phyloP scores from a whole-genome alignment of 2,329 filamentous ascomycete species.

The Fusarium succisae region DNA sequence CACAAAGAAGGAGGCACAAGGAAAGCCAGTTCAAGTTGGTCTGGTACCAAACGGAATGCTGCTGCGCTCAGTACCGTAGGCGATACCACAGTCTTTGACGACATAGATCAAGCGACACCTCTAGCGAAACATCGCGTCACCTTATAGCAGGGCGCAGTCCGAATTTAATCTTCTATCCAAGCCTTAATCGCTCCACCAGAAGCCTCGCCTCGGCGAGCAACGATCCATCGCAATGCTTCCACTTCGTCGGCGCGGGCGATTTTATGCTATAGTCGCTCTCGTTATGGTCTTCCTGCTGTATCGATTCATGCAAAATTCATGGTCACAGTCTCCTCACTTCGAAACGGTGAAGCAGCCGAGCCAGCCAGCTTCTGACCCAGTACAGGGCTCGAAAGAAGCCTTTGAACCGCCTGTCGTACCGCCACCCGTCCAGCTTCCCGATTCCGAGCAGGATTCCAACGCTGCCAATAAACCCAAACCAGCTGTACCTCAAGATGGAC shows the following conservation, averaged over 20 bases:
- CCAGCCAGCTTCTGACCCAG: slow-evolving; percentile 13
- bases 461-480: slow-evolving; percentile 19
- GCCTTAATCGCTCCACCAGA: slow-evolving; percentile 4
- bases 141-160: not conserved
- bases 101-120: slow-evolving; percentile 6
- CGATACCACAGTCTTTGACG: slow-evolving; percentile 14
- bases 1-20: not conserved
- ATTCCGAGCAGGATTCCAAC: slow-evolving; percentile 17
- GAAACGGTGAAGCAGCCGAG: slow-evolving; percentile 15
- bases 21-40: not conserved
- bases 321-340: slow-evolving; percentile 41
- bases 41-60: slow-evolving; percentile 26
- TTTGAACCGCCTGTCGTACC: slow-evolving; percentile 29
- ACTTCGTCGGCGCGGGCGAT: slow-evolving; percentile 67
- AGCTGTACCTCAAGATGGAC: slow-evolving; percentile 8
- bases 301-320: slow-evolving; percentile 56
- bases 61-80: slow-evolving; percentile 10
- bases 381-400: slow-evolving; percentile 23
- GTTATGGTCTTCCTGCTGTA: slow-evolving; percentile 65
- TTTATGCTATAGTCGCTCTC: slow-evolving; percentile 65
- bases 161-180: not conserved
- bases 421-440: slow-evolving; percentile 25
- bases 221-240: slow-evolving; percentile 55
- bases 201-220: slow-evolving; percentile 42
- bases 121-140: not conserved